These are phyloP conservation scores for Claviceps sp. DNA, from an alignment of 2,329 filamentous ascomycete species.

Conservation along the genomic window DNA sequence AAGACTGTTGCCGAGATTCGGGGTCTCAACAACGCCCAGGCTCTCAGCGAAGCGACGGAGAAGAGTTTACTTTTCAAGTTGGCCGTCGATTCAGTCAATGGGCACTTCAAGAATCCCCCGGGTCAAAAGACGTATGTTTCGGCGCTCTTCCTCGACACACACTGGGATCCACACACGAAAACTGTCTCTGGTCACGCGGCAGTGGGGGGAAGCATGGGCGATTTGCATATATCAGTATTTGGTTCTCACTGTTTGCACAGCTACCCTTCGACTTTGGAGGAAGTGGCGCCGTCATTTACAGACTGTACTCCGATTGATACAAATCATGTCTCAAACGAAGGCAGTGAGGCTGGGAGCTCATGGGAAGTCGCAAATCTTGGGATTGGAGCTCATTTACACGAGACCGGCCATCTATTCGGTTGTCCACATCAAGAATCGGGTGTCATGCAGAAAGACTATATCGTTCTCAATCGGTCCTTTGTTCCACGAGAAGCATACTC, in stretches of 20 bases:
- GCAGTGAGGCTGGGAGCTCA: slow-evolving; percentile 72
- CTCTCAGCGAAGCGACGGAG: slow-evolving; percentile 54
- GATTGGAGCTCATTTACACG: slow-evolving; percentile 84
- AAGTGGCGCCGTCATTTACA: slow-evolving; percentile 76
- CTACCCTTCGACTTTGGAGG: slow-evolving; percentile 79
- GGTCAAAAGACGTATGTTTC: slow-evolving; percentile 85
- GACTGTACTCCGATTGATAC: slow-evolving; percentile 86
- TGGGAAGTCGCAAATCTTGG: slow-evolving; percentile 95
- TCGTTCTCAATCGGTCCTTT: slow-evolving; percentile 73
- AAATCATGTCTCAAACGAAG: slow-evolving; percentile 69
- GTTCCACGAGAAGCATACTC: slow-evolving; percentile 70
- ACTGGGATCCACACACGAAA: slow-evolving; percentile 65
- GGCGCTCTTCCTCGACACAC: slow-evolving; percentile 71
- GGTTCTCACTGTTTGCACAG: slow-evolving; percentile 86
- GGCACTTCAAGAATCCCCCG: slow-evolving; percentile 59
- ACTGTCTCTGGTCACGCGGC: slow-evolving; percentile 71
- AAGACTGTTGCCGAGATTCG: slow-evolving; percentile 78
- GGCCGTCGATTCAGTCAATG: slow-evolving; percentile 62
- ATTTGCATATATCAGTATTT: slow-evolving; percentile 74
- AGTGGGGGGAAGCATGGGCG: slow-evolving; percentile 59
- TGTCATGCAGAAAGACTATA: slow-evolving; percentile 86
- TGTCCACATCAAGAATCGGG: slow-evolving; percentile 81
- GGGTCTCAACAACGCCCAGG: slow-evolving; percentile 65
- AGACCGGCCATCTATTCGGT: slow-evolving; percentile 80
- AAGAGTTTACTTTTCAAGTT: slow-evolving; percentile 65